Evolutionary conservation across 1,284 basidiomycete genomes (phyloP), one percentile per base, ranked within the genome.

Genomic region (Apiotrichum sp.): DNA sequence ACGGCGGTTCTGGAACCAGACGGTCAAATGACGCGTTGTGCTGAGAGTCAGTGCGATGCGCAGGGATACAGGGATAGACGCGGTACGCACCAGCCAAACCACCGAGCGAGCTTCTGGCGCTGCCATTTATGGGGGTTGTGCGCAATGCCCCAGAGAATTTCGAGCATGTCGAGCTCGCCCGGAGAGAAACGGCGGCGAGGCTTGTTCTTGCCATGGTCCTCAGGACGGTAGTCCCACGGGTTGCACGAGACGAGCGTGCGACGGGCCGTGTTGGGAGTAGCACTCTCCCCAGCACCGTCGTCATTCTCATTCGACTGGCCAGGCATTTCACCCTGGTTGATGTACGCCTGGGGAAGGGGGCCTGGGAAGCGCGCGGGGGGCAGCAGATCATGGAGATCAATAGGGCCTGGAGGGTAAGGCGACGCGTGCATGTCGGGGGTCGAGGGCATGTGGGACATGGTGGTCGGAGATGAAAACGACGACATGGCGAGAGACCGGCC

Each of bases 91-190:
- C 60, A 53, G 48, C 64, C 56, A 61, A 67, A 54, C 66, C 66
- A 59, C 40, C 66, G 47, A 46, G 60, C 50, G 46, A 60, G 54
- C 61, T 64, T 59, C 53, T 62, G 61, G 32, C 61, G 53, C 58
- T 62, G 61, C 61, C 61, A 62, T 47, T 62, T 62, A 55, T 62
- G 61, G 6, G 61, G 61, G 53, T 62, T 62, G 56, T 59, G 61
- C 40, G 61, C 57, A 22, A 62, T 62, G 45, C 55, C 52, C 61
- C 61, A 62, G 22, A 62, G 56, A 11, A 62, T 62, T 50, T 62
- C 61, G 16, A 62, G 57, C 58, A 59, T 59, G 55, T 62, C 61
- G 48, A 62, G 61, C 47, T 62, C 61, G 35, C 57, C 57, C 5
- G 61, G 61, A 31, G 61, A 59, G 48, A 62, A 62, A 41, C 59